These are phyloP conservation scores for Linnemannia zychae DNA, from an alignment of 192 early-diverging fungal genomes.

Conservation along the genomic window DNA sequence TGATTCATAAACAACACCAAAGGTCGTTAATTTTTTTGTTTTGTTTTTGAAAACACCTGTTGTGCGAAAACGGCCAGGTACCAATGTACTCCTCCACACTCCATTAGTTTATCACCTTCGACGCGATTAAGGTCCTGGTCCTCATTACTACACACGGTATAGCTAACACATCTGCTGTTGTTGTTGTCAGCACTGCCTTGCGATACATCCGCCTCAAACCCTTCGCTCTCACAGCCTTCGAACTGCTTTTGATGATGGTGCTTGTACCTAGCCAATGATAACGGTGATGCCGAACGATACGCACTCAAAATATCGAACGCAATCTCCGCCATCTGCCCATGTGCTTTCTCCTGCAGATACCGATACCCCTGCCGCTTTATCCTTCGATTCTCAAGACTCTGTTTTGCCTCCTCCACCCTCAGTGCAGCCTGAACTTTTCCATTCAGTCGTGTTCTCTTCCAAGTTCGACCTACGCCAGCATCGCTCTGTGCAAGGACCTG, in stretches of 20 bases:
- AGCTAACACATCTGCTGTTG: not conserved
- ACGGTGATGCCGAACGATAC: not conserved
- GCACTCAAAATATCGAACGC: not conserved
- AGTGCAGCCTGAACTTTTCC: not conserved
- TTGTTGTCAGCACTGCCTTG: not conserved
- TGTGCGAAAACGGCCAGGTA: too few species aligned
- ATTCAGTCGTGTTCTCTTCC: not conserved
- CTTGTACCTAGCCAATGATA: not conserved
- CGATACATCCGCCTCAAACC: not conserved
- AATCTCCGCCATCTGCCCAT: not conserved
- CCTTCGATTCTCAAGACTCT: not conserved
- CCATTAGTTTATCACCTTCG: not conserved
- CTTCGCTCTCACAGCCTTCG: not conserved
- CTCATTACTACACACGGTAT: not conserved
- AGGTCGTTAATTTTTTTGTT: not conserved
- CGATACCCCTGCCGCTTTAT: not conserved
- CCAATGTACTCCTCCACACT: not conserved
- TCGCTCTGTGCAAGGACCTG: not conserved
- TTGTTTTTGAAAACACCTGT: too few species aligned
- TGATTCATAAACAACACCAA: not conserved
- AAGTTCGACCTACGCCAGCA: not conserved
- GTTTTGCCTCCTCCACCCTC: not conserved
- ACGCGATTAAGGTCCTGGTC: not conserved
- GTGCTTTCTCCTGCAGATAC: not conserved
- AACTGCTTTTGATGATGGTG: not conserved